Evolutionary conservation across 495 filamentous ascomycete species (phyloP).

Genomic region (Hamigera avellanea): DNA sequence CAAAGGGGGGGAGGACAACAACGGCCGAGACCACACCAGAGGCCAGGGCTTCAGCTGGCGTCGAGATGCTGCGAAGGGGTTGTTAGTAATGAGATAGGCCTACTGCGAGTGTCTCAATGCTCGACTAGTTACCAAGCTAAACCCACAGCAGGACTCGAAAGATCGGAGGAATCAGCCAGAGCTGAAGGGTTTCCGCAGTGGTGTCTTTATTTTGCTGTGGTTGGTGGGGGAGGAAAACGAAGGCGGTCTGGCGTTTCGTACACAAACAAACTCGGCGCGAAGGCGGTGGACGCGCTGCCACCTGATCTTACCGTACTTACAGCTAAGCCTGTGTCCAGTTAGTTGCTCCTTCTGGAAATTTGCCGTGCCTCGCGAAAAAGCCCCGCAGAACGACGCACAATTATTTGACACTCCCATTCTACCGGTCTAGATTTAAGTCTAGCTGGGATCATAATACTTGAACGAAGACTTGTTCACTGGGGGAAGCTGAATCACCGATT

Average conservation of each 20-base stretch:
- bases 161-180: no score
- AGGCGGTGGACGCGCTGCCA: conserved; percentile 25
- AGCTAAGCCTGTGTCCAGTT: no score
- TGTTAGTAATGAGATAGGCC: background rate
- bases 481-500: no score
- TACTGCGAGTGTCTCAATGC: background rate
- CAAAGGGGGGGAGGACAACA: background rate
- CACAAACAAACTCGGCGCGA: conserved; percentile 24
- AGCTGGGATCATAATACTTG: no score
- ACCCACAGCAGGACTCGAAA: no score
- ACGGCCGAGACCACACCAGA: background rate
- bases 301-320: conserved; percentile 1
- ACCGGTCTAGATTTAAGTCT: no score
- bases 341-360: no score
- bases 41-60: background rate
- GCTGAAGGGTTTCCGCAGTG: no score
- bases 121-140: background rate
- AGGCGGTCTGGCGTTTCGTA: conserved; percentile 19
- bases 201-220: background rate
- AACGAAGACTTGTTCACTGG: no score
- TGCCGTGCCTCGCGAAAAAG: no score
- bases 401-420: no score
- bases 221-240: conserved; percentile 4
- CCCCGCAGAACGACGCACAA: no score
- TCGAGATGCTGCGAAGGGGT: background rate